Conservation (phyloP, 208 protist species). For the Borovskyia barvae region DNA sequence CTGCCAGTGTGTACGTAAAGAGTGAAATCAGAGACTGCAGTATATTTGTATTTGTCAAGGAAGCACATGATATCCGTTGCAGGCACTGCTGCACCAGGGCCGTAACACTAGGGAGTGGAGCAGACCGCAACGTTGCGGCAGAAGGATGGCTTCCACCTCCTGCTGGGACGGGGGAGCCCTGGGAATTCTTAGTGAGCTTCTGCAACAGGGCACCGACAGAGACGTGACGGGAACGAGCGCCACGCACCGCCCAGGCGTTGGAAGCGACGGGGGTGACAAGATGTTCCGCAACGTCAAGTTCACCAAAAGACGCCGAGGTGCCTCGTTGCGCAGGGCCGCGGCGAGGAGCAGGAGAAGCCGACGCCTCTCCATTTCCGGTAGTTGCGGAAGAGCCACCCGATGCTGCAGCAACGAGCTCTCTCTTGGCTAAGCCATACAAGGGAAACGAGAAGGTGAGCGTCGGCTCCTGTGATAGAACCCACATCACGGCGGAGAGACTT, state of each 20-base stretch:
- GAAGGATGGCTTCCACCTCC: too few relatives aligned
- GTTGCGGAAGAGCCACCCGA: slow-evolving; percentile 3
- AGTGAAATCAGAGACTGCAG: slow-evolving; percentile 15
- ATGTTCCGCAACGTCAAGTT: slow-evolving; percentile 52
- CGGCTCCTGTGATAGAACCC: slow-evolving; percentile 49
- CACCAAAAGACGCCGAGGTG: background rate
- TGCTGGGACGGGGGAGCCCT: too few relatives aligned
- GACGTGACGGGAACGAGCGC: slow-evolving; percentile 18
- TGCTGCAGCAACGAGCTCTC: slow-evolving; percentile 31
- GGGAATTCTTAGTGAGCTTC: background rate
- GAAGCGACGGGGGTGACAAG: slow-evolving; percentile 34
- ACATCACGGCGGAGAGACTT: slow-evolving; percentile 70
- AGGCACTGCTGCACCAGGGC: slow-evolving; percentile 21
- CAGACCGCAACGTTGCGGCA: slow-evolving; percentile 2
- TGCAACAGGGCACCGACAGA: slow-evolving; percentile 11
- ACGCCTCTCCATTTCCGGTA: background rate
- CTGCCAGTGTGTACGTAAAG: slow-evolving; percentile 19
- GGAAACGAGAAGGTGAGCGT: slow-evolving; percentile 50
- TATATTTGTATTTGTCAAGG: slow-evolving; percentile 15
- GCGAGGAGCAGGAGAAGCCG: background rate
- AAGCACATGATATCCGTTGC: slow-evolving; percentile 2
- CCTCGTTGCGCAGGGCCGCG: background rate
- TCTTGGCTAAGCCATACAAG: slow-evolving; percentile 40
- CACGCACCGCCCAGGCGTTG: slow-evolving; percentile 44
- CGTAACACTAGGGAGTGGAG: slow-evolving; percentile 16